Base-by-base conservation (phyloP, 2,329 filamentous ascomycete species). In the Diaporthe sp. region DNA sequence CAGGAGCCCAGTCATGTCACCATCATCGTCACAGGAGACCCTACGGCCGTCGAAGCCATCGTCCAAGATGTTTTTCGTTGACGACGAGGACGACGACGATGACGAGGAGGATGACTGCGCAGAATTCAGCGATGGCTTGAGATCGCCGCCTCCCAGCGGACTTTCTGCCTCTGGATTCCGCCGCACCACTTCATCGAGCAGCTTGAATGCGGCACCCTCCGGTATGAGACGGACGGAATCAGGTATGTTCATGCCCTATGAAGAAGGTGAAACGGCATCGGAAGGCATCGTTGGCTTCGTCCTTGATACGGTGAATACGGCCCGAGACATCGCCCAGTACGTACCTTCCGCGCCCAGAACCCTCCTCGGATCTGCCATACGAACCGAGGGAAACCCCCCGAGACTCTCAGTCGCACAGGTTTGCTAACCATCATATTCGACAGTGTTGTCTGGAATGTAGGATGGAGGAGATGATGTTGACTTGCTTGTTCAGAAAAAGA, bases 191-290 rank as follows among this genome's bases (percentile, higher is more conserved):
- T 90, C 90, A 34, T 84, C 86, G 55, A 83, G 83, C 80, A 88
- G 86, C 76, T 83, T 90, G n/a, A 83, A 82, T n/a, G 86, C 85
- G 28, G 88, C 90, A 76, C 86, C 88, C 58, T 86, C 84, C 25
- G 92, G 92, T 71, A 92, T 97, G 87, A 92, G 93, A 77, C 90
- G 95, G 79, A 97, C 95, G 28, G 88, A 92, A 70, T 97, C 95
- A 53, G 95, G 95, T 79, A 97, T 98, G 94, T 94, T 98, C 80
- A 96, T 97, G 94, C 94, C 95, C 10, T 94, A 93, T 79, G 94
- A 95, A 79, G 93, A 95, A 79, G 92, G 92, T 76, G 94, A 95
- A 78, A 87, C 84, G 82, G 88, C 88, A 76, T 90, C 86, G 80
- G 87, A 89, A 71, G 93, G 93, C 62, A 88, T 97, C 73, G 90